phyloP scores from a whole-genome alignment of 495 filamentous ascomycete species.

The Podospora pseudocomata region DNA sequence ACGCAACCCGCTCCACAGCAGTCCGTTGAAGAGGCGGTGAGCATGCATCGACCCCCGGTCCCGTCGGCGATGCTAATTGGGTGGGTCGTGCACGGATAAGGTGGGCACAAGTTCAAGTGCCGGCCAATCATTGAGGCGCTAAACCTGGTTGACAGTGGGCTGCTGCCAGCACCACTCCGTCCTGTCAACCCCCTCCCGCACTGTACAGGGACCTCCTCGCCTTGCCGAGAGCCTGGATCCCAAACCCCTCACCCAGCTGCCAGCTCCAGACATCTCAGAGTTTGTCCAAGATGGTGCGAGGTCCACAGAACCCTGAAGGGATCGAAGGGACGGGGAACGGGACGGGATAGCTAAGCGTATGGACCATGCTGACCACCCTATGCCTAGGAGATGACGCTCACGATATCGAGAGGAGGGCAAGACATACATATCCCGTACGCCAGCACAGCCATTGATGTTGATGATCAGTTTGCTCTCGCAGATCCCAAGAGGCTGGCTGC shows the following conservation, averaged over 20 bases:
- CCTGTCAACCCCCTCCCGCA: slow-evolving; percentile 27
- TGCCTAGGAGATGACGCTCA: background rate
- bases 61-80: slow-evolving; percentile 29
- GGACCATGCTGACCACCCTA: background rate
- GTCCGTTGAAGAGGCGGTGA: slow-evolving; percentile 41
- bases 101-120: slow-evolving; percentile 26
- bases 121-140: slow-evolving; percentile 25
- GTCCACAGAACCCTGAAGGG: background rate
- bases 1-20: slow-evolving; percentile 21
- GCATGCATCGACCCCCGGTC: slow-evolving; percentile 35
- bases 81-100: slow-evolving; percentile 23
- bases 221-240: background rate
- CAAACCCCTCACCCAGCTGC: slow-evolving; percentile 26
- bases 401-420: background rate
- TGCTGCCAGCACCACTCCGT: slow-evolving; percentile 16
- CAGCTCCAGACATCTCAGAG: background rate
- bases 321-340: background rate
- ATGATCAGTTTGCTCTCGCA: background rate
- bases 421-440: background rate
- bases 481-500: background rate
- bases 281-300: background rate
- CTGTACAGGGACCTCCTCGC: slow-evolving; percentile 25
- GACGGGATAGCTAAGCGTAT: background rate
- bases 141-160: slow-evolving; percentile 4
- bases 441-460: background rate